Base-by-base conservation (phyloP, 1,284 basidiomycete genomes). In the Trichosporon coremiiforme region DNA sequence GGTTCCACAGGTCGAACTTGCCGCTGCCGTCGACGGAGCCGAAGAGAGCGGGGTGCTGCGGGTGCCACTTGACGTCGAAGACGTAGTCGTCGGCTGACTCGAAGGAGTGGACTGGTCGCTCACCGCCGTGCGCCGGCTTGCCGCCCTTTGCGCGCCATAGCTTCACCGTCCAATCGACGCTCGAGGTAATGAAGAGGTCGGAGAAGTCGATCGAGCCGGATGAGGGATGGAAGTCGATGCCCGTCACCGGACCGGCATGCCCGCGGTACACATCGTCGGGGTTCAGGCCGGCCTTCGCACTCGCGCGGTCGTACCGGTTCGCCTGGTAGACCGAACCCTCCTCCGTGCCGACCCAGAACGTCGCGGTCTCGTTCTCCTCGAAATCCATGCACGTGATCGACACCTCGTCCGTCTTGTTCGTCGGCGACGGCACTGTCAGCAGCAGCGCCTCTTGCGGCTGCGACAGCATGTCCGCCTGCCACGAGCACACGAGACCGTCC, bases 51-150 rank as follows among this genome's bases (percentile, higher is more conserved):
- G 97, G 97, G 82, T 99, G 95, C 31, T 89, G 86, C 1, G 95
- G 94, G 81, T 98, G 95, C 97, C 97, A 99, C 79, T 90, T 91
- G 65, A 95, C 95, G 83, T 98, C 96, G 84, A 97, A 98, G n/a
- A 99, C 94, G 80, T 98, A 98, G 81, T 99, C 96, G 80, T 94
- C 93, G 12, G 93, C 91, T 82, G 98, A 95, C 76, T 99, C 95
- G 77, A 98, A 97, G 57, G 92, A 93, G 81, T 95, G 91, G 20
- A 97, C 76, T 0, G 95, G 93, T 0, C 87, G 67, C 25, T 94
- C 86, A 83, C 83, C 70, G 20, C 33, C 45, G 9, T 63, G 71
- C 4, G 69, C 57, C 36, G 41, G 60, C 66, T 47, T 71, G 31
- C 85, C 66, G n/a, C 25, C 76, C 68, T 77, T 91, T 7, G 91